Evolutionary conservation across 495 filamentous ascomycete species (phyloP).

Genomic region (Aspergillus mulundensis): DNA sequence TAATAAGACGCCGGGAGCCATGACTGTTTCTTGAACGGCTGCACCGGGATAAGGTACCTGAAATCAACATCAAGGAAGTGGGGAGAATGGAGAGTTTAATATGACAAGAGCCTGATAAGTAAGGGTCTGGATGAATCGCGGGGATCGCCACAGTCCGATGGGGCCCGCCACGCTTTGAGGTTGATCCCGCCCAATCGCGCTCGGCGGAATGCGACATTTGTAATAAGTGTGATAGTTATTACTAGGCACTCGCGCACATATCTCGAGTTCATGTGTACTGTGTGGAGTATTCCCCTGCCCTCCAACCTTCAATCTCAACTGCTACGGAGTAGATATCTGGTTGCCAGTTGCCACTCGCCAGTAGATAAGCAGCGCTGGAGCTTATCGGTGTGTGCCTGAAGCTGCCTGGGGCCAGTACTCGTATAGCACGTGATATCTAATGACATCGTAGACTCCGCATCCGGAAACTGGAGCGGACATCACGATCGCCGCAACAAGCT

Average conservation of each 20-base stretch:
- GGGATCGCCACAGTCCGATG: slow-evolving; percentile 46
- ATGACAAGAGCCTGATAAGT: slow-evolving; percentile 3
- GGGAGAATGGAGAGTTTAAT: slow-evolving; percentile 1
- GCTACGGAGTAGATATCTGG: too few relatives aligned
- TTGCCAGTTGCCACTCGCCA: too few relatives aligned
- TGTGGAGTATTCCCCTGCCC: too few relatives aligned
- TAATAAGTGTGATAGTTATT: too few relatives aligned
- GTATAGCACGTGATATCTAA: not conserved
- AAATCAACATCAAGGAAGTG: not conserved
- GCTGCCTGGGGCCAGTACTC: not conserved
- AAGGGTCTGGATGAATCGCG: slow-evolving; percentile 21
- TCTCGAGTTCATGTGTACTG: too few relatives aligned
- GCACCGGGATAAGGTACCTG: not conserved
- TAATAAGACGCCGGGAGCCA: slow-evolving; percentile 57
- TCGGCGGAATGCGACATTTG: slow-evolving; percentile 13
- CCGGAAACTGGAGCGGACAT: slow-evolving; percentile 1
- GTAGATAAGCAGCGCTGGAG: not conserved
- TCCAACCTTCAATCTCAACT: too few relatives aligned
- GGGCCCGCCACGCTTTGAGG: slow-evolving; percentile 2
- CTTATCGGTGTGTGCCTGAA: not conserved
- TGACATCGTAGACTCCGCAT: not conserved
- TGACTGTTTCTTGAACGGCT: slow-evolving; percentile 18
- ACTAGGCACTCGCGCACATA: not conserved
- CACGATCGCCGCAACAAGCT: not conserved
- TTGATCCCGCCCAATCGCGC: not conserved